Evolutionary conservation across 768 basidiomycete species (phyloP), one percentile per base, ranked within the genome.

Genomic region (Galerina marginata): DNA sequence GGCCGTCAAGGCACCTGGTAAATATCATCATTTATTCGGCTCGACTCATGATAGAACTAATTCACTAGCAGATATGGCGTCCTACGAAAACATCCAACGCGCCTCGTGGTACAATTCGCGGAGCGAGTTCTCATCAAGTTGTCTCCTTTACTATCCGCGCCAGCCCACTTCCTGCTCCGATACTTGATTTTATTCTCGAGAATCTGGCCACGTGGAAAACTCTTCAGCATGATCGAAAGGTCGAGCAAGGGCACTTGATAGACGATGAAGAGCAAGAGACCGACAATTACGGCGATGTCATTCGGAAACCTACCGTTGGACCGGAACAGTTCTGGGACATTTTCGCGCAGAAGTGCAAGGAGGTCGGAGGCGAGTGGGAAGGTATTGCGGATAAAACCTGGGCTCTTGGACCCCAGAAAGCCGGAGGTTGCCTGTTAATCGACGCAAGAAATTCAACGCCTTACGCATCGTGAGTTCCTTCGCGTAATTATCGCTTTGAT

Each of bases 331-430:
- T 96, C 72, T 98, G 96, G 95, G 74, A 73, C 2, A 79, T 81
- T 33, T 75, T 98, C 15, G 78, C 83, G 43, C 80, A 82, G 29
- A 82, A 88, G 42, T 92, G 90, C 63, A 74, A 79, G 14, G 81
- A 86, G 55, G 86, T 81, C 3, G 96, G 93, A 14, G 92, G 92
- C 3, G 95, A 98, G 64, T 99, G 97, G 97, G 74, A 71, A 4
- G 86, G 84, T 43, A 69, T 93, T 10, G 79, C 77, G 0, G 90
- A 94, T 53, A 81, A 77, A 55, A 83, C 96, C 2, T 96, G 95
- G 95, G 87, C 92, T 16, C 95, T 98, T 74, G 97, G 97, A 0
- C 96, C 96, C 0, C 91, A 91, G 65, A 77, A 86, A 55, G 86
- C 90, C 16, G 96, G 96, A 0, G 88, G 91, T 9, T 97, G 96